A percentile compares a stretch with the other conserved stretches of the same genome.
Conservation (phyloP, 495 filamentous ascomycete genomes). For the Daldinia bambusicola region DNA sequence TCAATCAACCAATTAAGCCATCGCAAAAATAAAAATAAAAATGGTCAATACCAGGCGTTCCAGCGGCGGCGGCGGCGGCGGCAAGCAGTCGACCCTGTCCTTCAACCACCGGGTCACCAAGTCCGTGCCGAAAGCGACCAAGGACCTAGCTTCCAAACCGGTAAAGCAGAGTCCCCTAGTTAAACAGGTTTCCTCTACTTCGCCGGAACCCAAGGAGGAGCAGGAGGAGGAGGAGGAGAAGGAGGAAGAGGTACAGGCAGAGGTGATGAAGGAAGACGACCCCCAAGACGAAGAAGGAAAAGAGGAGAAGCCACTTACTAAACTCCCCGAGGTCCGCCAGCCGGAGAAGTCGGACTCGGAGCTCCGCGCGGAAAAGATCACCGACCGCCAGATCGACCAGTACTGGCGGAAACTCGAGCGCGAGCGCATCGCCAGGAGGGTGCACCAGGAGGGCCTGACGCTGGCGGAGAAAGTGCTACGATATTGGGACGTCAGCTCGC, state of each 20-base stretch:
- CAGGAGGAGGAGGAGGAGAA: too few relatives aligned
- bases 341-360: constrained; percentile 61
- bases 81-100: constrained; percentile 75
- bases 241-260: too few relatives aligned
- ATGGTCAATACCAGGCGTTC: constrained; percentile 79
- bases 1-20: neutral
- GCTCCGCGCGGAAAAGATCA: constrained; percentile 66
- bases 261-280: constrained; percentile 4
- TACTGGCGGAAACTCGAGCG: constrained; percentile 80
- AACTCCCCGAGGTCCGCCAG: neutral
- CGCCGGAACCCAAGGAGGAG: constrained; percentile 23
- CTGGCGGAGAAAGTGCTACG: constrained; percentile 85
- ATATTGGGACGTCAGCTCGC: constrained; percentile 86
- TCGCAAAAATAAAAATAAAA: constrained; percentile 19
- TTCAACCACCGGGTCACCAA: constrained; percentile 85
- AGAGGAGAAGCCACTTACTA: constrained; percentile 8
- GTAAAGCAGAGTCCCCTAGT: constrained; percentile 40
- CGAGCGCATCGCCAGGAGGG: constrained; percentile 58
- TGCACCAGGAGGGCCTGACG: constrained; percentile 78
- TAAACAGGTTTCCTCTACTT: constrained; percentile 23
- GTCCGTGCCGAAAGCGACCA: constrained; percentile 63
- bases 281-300: constrained; percentile 10
- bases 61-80: constrained; percentile 58
- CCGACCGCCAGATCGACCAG: constrained; percentile 68
- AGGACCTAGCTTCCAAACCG: constrained; percentile 60